Evolutionary conservation across 2,329 filamentous ascomycete species (phyloP), one percentile per base, ranked within the genome.

Genomic region (Canariomyces notabilis): DNA sequence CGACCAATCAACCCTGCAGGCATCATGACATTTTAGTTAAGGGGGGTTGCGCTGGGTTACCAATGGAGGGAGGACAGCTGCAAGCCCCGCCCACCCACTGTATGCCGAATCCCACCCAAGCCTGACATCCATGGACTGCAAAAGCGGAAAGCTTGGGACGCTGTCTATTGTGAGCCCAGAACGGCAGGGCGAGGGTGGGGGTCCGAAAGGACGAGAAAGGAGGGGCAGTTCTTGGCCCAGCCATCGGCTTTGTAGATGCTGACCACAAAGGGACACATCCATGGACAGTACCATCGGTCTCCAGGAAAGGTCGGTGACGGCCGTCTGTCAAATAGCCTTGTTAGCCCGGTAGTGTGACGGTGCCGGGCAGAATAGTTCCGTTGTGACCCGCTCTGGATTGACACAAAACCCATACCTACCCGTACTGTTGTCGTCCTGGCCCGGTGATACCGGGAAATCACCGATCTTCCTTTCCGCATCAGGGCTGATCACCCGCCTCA

Each of bases 401-500:
- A 12, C 29, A 11, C 15, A 16, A 16, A 16, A 12, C 11, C 16
- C n/a, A 31, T 32, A 29, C 37, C 46, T 50, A 42, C 42, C 37
- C 49, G 37, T 48, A 37, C 37, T 41, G 44, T 50, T 45, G 42
- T 41, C 49, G 37, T 48, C 37, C 37, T 41, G 44, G 44, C 49
- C 45, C 14, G 26, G 14, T 12, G 26, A 29, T 29, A 29, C 26
- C 26, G 26, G 26, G 26, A 9, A 29, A 29, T 8, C 9, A 3
- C 26, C 14, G 26, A 8, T 11, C 4, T 29, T 29, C 14, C 9
- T n/a, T 29, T 12, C 26, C 40, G 44, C 48, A 37, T 11, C 20
- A 20, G 16, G 16, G 21, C 26, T 29, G 1, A n/a, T 16, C 33
- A 21, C 23, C 14, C 14, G 35, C 35, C 26, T 40, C 37, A 45